phyloP scores from a whole-genome alignment of 2,329 filamentous ascomycete genomes.

The Ceratocystis smalleyi region DNA sequence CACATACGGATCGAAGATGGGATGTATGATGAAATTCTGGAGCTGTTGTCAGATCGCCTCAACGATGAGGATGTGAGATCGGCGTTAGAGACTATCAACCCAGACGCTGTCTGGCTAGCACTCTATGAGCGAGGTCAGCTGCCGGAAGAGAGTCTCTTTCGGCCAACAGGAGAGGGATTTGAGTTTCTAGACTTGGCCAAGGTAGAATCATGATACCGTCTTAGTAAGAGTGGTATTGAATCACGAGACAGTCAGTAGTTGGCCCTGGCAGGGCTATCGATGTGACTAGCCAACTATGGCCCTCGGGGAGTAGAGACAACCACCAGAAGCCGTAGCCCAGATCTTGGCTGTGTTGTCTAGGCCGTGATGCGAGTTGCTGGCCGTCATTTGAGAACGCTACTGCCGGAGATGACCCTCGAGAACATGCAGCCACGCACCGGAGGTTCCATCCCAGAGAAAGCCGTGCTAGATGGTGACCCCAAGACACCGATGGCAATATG shows the following conservation, averaged over 20 bases:
- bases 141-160: constrained; percentile 22
- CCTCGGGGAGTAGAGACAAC: too few species aligned
- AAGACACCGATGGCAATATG: too few species aligned
- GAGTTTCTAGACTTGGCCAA: constrained; percentile 25
- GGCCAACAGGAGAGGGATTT: constrained; percentile 30
- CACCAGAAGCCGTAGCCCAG: too few species aligned
- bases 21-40: constrained; percentile 56
- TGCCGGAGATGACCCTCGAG: too few species aligned
- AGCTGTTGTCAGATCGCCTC: constrained; percentile 40
- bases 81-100: constrained; percentile 49
- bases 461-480: too few species aligned
- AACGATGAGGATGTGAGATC: constrained; percentile 34
- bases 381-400: too few species aligned
- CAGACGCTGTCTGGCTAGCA: constrained; percentile 62
- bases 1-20: constrained; percentile 51
- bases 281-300: too few species aligned
- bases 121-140: constrained; percentile 34
- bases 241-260: not conserved
- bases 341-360: too few species aligned
- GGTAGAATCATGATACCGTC: not conserved
- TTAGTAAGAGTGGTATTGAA: not conserved
- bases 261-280: too few species aligned
- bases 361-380: too few species aligned
- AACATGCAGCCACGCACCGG: too few species aligned
- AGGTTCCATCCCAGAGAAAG: too few species aligned